Percentiles rank a stretch among this genome's conserved stretches.
Conservation (phyloP, 2,329 filamentous ascomycete species). For the Apiospora saccharicola region DNA sequence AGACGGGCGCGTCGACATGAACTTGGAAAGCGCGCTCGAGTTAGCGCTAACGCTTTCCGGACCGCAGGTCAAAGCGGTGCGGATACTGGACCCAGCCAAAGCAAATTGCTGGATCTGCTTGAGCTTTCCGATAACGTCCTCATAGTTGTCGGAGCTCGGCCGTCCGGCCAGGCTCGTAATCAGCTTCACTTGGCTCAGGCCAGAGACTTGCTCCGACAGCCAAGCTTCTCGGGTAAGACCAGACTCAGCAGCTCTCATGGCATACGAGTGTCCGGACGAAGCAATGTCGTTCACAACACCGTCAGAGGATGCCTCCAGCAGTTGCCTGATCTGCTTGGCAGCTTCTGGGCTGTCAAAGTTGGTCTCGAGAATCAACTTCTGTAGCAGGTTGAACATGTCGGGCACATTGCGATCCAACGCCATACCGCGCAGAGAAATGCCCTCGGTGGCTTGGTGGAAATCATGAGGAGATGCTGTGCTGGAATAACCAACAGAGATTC, state of each 20-base stretch:
- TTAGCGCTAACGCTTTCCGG: constrained; percentile 75
- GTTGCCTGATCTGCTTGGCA: constrained; percentile 81
- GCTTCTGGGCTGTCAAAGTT: constrained; percentile 88
- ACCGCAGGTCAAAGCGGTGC: constrained; percentile 87
- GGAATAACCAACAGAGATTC: constrained; percentile 85
- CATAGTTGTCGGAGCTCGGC: constrained; percentile 71
- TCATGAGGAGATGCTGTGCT: constrained; percentile 80
- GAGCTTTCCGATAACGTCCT: constrained; percentile 81
- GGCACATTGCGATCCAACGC: constrained; percentile 90
- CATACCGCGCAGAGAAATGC: constrained; percentile 83
- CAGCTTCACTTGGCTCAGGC: constrained; percentile 88
- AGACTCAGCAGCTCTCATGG: constrained; percentile 83
- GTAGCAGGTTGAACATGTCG: constrained; percentile 87
- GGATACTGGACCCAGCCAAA: constrained; percentile 72
- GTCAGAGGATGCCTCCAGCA: constrained; percentile 86
- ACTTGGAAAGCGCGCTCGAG: constrained; percentile 72
- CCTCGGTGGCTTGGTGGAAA: constrained; percentile 76
- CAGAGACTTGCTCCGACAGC: constrained; percentile 83
- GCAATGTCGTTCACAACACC: constrained; percentile 93
- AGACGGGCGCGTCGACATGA: constrained; percentile 69
- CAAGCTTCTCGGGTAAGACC: constrained; percentile 76
- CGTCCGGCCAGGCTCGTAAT: constrained; percentile 81
- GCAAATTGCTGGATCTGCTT: constrained; percentile 85
- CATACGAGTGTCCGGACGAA: constrained; percentile 87
- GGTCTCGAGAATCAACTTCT: constrained; percentile 82